A percentile compares a stretch with the other conserved stretches of the same genome.
These are phyloP conservation scores for Rhododendron mucronatum DNA, from an alignment of 148 eudicot genomes.

Conservation along the genomic window DNA sequence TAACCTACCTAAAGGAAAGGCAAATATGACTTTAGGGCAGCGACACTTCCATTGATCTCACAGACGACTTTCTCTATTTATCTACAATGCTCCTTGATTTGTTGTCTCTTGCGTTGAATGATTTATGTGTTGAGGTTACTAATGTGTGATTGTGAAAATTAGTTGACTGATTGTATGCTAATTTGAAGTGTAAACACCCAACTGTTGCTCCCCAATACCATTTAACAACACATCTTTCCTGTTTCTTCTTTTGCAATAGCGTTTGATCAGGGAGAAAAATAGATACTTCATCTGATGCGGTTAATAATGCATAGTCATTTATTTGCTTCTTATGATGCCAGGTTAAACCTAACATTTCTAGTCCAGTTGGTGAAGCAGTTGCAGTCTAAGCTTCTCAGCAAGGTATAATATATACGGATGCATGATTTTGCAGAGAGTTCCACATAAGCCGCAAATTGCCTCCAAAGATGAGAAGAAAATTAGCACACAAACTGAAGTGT, in stretches of 20 bases:
- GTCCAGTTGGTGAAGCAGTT: slow-evolving; percentile 60
- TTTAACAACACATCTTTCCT: neutral
- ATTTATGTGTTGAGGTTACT: neutral
- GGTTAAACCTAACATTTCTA: slow-evolving; percentile 61
- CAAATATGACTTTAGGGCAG: neutral
- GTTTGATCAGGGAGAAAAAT: neutral
- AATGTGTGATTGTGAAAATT: neutral
- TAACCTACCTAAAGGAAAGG: neutral
- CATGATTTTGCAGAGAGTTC: neutral
- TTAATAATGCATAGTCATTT: neutral
- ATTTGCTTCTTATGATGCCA: slow-evolving; percentile 31
- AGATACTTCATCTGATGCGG: neutral
- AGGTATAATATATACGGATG: slow-evolving; percentile 1
- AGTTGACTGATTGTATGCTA: neutral
- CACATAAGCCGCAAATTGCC: neutral
- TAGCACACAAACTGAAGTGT: neutral
- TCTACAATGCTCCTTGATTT: neutral
- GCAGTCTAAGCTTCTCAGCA: slow-evolving; percentile 47
- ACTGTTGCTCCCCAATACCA: neutral
- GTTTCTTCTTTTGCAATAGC: neutral
- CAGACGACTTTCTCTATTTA: neutral
- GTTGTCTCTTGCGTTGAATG: neutral
- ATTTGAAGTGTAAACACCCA: neutral
- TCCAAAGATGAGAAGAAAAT: neutral
- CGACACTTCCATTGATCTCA: neutral